Evolutionary conservation across 257 asterid genomes (phyloP).

Genomic region (Voacanga thouarsii): DNA sequence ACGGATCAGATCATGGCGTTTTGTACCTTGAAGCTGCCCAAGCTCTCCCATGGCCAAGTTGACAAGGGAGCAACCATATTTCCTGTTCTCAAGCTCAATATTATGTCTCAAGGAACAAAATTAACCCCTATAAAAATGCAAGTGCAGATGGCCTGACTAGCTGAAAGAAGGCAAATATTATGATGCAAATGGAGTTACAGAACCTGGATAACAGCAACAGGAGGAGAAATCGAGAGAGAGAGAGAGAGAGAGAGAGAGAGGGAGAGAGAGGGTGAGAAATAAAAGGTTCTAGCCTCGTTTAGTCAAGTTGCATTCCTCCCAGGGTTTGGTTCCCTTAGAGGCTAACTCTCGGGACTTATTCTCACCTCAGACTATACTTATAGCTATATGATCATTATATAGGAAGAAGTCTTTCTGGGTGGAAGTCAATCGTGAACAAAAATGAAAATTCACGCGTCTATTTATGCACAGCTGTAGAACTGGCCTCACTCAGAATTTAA

Average conservation of each 20-base stretch:
- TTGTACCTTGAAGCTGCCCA: slow-evolving; percentile 67
- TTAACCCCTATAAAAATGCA: background rate
- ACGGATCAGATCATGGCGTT: background rate
- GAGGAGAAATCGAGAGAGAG: background rate
- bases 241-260: background rate
- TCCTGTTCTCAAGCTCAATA: background rate
- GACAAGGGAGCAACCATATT: slow-evolving; percentile 55
- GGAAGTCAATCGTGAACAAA: slow-evolving; percentile 2
- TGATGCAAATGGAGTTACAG: background rate
- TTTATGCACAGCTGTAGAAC: slow-evolving; percentile 21
- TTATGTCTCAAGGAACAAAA: background rate
- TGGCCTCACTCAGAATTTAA: slow-evolving; percentile 19
- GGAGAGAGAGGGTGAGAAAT: background rate
- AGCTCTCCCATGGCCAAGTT: slow-evolving; percentile 75
- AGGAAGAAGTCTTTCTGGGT: background rate
- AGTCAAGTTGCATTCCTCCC: background rate
- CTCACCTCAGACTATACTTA: background rate
- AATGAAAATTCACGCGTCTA: slow-evolving; percentile 15
- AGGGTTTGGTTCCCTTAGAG: background rate
- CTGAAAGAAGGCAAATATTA: background rate
- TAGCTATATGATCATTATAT: background rate
- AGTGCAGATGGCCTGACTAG: background rate
- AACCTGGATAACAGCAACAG: background rate
- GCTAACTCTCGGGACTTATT: background rate
- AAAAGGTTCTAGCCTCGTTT: background rate